Base-by-base conservation (phyloP, 2,329 filamentous ascomycete species). In the Falciphora oryzae region DNA sequence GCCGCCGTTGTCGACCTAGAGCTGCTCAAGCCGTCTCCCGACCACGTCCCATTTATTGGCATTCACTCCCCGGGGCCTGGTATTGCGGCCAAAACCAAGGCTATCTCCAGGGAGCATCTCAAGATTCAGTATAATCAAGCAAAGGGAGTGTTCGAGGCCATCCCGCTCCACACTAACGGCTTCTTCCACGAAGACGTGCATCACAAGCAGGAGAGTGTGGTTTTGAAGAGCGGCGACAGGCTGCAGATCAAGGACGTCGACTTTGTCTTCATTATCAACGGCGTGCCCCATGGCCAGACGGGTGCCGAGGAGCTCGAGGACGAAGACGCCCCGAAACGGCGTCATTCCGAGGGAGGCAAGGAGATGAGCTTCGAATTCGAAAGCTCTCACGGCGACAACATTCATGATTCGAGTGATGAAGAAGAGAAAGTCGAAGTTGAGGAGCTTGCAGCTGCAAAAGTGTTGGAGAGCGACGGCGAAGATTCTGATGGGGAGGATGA, bases 291-390 rank as follows among this genome's bases (percentile, higher is more conserved):
- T 29, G 85, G 85, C 25, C 80, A 81, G 65, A 85, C 84, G 3
- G 86, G 85, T 44, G 85, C 83, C 6, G 85, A 88, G 68, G 85
- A 88, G 67, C 80, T 84, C 61, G 77, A 79, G 32, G 82, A 85
- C 64, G 83, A 85, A 62, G 78, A 80, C 59, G 75, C 76, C 4
- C 77, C 78, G 35, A 78, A 76, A 60, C 82, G 77, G 68, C 77
- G 79, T 38, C 81, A 83, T 69, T 81, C 81, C 11, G 80, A 84
- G 63, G 84, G 84, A 44, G 85, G 85, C 64, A 89, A 89, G 71
- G 83, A 88, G 68, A 91, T 91, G 87, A 91, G 88, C 73, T 88
- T 91, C 67, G 87, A 89, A 64, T 91, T 91, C 70, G 87, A 89
- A 71, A 83, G 85, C 71, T 82, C 83, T 0, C 81, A 85, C 66